Percentiles rank a stretch among this genome's conserved stretches.
phyloP scores from a whole-genome alignment of 805 yeast species.

The Yamadazyma olivae region DNA sequence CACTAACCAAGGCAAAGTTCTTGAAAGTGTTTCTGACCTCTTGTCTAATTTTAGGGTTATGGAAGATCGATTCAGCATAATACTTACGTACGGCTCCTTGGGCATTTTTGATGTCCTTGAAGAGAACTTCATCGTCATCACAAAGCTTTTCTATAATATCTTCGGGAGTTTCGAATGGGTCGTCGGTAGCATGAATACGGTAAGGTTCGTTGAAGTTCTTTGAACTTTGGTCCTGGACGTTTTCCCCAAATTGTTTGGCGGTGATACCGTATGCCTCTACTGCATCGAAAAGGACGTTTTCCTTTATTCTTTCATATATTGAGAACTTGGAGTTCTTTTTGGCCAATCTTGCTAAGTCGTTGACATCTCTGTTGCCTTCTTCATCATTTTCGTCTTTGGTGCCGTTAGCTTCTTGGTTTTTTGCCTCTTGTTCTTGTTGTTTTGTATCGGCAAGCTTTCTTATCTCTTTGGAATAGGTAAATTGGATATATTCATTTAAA shows the following conservation, averaged over 20 bases:
- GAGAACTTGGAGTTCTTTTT: slow-evolving; percentile 61
- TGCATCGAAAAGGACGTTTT: slow-evolving; percentile 60
- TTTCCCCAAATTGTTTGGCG: slow-evolving; percentile 81
- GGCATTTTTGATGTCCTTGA: slow-evolving; percentile 59
- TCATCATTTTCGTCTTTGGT: slow-evolving; percentile 30
- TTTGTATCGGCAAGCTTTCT: slow-evolving; percentile 38
- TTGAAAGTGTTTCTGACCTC: slow-evolving; percentile 63
- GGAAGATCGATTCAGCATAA: slow-evolving; percentile 74
- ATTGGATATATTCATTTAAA: slow-evolving; percentile 76
- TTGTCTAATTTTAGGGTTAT: slow-evolving; percentile 76
- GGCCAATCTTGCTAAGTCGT: slow-evolving; percentile 15
- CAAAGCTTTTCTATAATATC: slow-evolving; percentile 50
- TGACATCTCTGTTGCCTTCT: slow-evolving; percentile 17
- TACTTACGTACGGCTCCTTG: slow-evolving; percentile 70
- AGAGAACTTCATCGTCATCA: slow-evolving; percentile 48
- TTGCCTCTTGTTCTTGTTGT: slow-evolving; percentile 5
- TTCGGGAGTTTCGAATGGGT: slow-evolving; percentile 58
- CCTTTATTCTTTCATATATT: slow-evolving; percentile 63
- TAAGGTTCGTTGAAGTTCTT: slow-evolving; percentile 41
- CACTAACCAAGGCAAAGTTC: slow-evolving; percentile 64
- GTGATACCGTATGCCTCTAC: slow-evolving; percentile 71
- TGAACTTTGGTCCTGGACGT: slow-evolving; percentile 60
- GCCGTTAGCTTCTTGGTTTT: slow-evolving; percentile 10
- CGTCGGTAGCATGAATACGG: slow-evolving; percentile 71
- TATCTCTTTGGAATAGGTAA: slow-evolving; percentile 60